Conservation (phyloP, 177 flowering plant species). For the Tripterygium wilfordii region DNA sequence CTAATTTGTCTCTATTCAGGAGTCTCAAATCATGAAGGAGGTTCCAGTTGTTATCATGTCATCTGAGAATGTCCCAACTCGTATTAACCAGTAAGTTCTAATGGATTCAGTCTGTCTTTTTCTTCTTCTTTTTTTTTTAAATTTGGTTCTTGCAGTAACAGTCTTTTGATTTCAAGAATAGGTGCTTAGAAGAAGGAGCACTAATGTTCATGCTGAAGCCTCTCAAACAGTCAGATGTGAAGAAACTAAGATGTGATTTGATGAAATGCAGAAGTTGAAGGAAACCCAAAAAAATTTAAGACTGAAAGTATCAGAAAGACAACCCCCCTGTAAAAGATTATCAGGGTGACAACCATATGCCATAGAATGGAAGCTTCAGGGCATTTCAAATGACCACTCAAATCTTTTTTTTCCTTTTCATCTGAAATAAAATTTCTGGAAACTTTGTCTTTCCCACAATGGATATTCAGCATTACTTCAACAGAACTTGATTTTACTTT, state of each 20-base stretch:
- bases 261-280: slow-evolving; percentile 9
- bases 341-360: too few species aligned
- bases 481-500: too few species aligned
- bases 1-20: slow-evolving; percentile 29
- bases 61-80: slow-evolving; percentile 64
- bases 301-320: too few species aligned
- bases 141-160: neutral
- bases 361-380: too few species aligned
- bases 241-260: slow-evolving; percentile 14
- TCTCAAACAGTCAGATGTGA: slow-evolving; percentile 23
- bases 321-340: too few species aligned
- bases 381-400: too few species aligned
- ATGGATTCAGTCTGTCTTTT: neutral
- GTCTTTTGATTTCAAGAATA: too few species aligned
- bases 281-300: too few species aligned
- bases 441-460: too few species aligned
- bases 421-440: too few species aligned
- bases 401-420: too few species aligned
- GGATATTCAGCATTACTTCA: too few species aligned
- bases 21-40: slow-evolving; percentile 45
- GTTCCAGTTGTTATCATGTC: slow-evolving; percentile 70
- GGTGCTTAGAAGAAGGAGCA: slow-evolving; percentile 32
- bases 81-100: slow-evolving; percentile 45
- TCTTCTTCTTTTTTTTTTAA: neutral
- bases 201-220: slow-evolving; percentile 31